Conservation (phyloP, 768 basidiomycete species). For the Podaxis rugospora region DNA sequence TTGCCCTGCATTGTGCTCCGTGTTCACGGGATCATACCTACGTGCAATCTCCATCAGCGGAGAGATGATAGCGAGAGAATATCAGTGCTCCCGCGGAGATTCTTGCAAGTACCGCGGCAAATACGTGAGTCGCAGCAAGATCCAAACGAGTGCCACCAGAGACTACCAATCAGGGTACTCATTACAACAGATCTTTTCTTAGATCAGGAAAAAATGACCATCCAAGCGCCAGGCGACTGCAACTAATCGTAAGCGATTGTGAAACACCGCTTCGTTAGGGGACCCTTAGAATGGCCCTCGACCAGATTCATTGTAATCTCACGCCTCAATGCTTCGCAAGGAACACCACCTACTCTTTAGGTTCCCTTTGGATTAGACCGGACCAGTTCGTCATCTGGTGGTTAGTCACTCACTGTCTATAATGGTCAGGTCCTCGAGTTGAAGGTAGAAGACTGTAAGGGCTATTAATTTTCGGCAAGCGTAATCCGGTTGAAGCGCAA, state of each 20-base stretch:
- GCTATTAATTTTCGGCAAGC: not conserved
- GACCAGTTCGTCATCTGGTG: constrained; percentile 19
- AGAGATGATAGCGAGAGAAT: too few species aligned
- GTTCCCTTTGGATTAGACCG: constrained; percentile 17
- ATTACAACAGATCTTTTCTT: not conserved
- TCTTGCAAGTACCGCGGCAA: too few species aligned
- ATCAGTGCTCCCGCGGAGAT: too few species aligned
- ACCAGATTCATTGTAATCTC: not conserved
- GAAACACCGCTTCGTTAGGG: not conserved
- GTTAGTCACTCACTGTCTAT: not conserved
- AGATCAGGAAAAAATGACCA: not conserved
- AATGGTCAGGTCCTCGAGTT: not conserved
- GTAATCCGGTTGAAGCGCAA: not conserved
- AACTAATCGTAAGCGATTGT: not conserved
- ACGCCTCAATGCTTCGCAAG: not conserved
- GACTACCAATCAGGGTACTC: not conserved
- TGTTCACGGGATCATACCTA: not conserved
- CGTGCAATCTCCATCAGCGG: too few species aligned
- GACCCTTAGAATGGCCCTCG: not conserved
- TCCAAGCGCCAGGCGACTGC: not conserved
- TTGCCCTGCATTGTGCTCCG: not conserved
- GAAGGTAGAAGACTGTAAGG: not conserved
- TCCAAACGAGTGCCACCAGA: too few species aligned
- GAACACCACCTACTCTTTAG: not conserved
- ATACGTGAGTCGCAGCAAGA: too few species aligned